Conservation (phyloP, 2,329 filamentous ascomycete species). For the Diaporthe ampelina region DNA sequence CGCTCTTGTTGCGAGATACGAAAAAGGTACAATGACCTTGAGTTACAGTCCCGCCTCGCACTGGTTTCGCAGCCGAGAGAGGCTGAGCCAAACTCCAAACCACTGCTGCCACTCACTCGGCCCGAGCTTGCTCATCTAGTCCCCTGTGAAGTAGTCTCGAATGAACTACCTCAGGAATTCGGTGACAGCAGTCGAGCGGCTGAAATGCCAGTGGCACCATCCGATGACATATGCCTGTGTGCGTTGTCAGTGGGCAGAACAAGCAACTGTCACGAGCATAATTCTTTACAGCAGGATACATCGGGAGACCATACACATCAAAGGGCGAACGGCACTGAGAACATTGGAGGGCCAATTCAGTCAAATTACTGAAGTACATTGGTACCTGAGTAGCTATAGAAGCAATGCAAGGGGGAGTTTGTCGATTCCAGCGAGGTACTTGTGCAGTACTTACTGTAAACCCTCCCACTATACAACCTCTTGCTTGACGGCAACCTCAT, state of each 20-base stretch:
- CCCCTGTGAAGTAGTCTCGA: background rate
- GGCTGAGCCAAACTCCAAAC: background rate
- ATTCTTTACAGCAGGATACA: background rate
- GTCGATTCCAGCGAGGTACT: no score
- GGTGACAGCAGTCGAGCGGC: background rate
- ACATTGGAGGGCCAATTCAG: no score
- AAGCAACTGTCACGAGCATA: background rate
- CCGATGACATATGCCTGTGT: background rate
- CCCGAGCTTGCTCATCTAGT: background rate
- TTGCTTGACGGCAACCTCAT: no score
- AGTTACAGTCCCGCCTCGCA: background rate
- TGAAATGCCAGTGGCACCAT: background rate
- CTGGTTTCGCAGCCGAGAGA: no score
- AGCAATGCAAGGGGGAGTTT: no score
- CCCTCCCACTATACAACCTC: no score
- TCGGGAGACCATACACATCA: no score
- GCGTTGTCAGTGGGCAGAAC: no score
- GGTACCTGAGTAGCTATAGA: no score
- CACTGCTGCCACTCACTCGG: background rate
- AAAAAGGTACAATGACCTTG: background rate
- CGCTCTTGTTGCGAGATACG: background rate
- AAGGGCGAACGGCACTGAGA: no score
- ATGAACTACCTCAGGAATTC: background rate
- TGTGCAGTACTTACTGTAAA: no score
- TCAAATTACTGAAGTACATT: no score